Evolutionary conservation across 2,329 filamentous ascomycete genomes (phyloP), one percentile per base, ranked within the genome.

Genomic region (Monosporascus cannonballus): DNA sequence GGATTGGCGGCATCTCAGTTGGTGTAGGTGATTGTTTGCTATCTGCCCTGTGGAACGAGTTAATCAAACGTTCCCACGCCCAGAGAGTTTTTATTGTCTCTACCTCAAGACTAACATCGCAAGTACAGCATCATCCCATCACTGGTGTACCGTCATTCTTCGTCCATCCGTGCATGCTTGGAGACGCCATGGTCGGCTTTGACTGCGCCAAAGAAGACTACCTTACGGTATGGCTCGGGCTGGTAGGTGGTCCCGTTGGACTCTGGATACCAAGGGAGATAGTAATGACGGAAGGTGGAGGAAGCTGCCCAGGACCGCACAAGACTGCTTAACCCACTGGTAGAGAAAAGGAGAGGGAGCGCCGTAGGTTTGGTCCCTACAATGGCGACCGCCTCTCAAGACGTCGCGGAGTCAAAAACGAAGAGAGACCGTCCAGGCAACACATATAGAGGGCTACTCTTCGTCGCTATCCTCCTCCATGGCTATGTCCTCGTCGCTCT

Each of bases 151-250:
- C 91, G 41, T 82, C 84, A 48, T 96, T 93, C 71, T 96, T 96
- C 71, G 80, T 97, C 61, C 94, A 99, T 73, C 93, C 94, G 24
- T 97, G 94, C 72, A 83, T 89, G 67, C 89, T 94, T 8, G 88
- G 87, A 52, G 87, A 93, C 59, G 88, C 89, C 50, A 88, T 97
- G 80, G 76, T 76, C 60, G 76, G 74, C 49, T 84, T 90, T 63
- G 73, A 80, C 61, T 84, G 81, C 61, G 69, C 76, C 66, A 74
- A 77, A 67, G 71, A 85, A 63, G 77, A 85, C 62, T 97, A 97
- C 74, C 77, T 97, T 64, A 81, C 90, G 72, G 73, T 90, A 51
- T 97, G 93, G 92, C 77, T 96, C 56, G 92, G 92, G n/a, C 74
- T 96, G 53, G 83, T 96, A 45, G 93, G 92, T 54, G 83, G 83